Conservation (phyloP, 1,284 basidiomycete species). For the Ceratobasidium sp. region DNA sequence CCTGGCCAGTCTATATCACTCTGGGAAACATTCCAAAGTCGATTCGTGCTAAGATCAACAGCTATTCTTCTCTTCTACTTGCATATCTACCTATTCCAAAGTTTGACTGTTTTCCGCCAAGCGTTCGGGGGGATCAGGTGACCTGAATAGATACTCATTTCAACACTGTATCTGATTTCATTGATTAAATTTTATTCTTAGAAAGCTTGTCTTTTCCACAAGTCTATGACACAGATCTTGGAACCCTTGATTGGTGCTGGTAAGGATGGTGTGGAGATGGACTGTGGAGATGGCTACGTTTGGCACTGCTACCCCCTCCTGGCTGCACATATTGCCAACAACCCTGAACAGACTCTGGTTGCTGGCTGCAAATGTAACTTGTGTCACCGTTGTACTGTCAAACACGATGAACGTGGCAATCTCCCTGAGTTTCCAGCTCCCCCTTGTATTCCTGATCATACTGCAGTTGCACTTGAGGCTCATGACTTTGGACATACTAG, state of each 20-base stretch:
- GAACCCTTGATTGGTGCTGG: constrained; percentile 37
- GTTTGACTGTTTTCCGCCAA: neutral
- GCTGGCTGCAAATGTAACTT: constrained; percentile 28
- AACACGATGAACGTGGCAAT: constrained; percentile 16
- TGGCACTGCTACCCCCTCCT: constrained; percentile 44
- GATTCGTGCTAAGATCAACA: neutral
- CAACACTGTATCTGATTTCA: neutral
- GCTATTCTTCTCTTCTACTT: neutral
- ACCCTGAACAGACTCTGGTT: constrained; percentile 44
- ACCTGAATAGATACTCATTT: neutral
- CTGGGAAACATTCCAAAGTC: constrained; percentile 24
- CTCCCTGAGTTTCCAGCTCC: neutral
- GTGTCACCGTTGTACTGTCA: constrained; percentile 36
- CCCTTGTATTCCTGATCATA: neutral
- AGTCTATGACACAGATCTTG: constrained; percentile 40
- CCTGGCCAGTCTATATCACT: constrained; percentile 46
- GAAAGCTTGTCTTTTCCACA: constrained; percentile 40
- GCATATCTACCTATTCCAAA: neutral
- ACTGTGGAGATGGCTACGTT: constrained; percentile 44
- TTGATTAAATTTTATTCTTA: neutral
- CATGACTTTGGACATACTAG: neutral
- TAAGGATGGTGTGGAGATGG: constrained; percentile 41
- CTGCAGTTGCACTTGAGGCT: neutral
- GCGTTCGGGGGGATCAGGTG: neutral
- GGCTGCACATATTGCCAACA: constrained; percentile 42